phyloP scores from a whole-genome alignment of 1,284 basidiomycete species.

The Erythrobasidium hasegawianum region DNA sequence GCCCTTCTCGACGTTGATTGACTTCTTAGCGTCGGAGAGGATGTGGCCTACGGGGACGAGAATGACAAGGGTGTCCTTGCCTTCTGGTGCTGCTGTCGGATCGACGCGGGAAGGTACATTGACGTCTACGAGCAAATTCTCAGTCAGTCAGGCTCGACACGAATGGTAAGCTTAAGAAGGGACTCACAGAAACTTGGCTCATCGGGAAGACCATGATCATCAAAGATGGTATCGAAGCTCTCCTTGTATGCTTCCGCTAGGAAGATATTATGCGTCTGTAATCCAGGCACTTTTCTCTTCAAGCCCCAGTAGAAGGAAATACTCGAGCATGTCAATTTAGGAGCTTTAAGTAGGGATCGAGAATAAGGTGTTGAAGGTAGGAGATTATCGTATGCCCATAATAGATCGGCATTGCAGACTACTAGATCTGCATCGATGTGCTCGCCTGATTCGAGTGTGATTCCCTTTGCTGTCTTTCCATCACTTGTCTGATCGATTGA shows the following conservation, averaged over 20 bases:
- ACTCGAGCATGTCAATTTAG: constrained; percentile 53
- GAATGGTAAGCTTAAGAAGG: no score
- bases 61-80: constrained; percentile 50
- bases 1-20: constrained; percentile 22
- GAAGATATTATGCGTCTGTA: constrained; percentile 56
- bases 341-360: constrained; percentile 43
- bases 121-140: no score
- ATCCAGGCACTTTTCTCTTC: constrained; percentile 48
- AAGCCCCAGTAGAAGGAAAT: constrained; percentile 57
- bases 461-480: constrained; percentile 48
- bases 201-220: constrained; percentile 53
- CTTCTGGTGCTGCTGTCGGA: constrained; percentile 48
- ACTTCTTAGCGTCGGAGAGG: constrained; percentile 37
- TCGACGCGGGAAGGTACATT: constrained; percentile 53
- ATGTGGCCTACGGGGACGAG: constrained; percentile 51
- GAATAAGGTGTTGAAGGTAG: constrained; percentile 49
- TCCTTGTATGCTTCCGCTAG: constrained; percentile 45
- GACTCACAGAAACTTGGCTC: constrained; percentile 54
- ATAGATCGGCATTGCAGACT: constrained; percentile 56
- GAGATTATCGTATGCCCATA: constrained; percentile 55
- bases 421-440: constrained; percentile 53
- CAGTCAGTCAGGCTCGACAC: no score
- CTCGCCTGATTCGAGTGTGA: constrained; percentile 52
- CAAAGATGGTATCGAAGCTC: constrained; percentile 56
- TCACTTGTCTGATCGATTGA: constrained; percentile 48